Base-by-base conservation (phyloP, 139 green algal species). In the Chlamydomonas asymmetrica region DNA sequence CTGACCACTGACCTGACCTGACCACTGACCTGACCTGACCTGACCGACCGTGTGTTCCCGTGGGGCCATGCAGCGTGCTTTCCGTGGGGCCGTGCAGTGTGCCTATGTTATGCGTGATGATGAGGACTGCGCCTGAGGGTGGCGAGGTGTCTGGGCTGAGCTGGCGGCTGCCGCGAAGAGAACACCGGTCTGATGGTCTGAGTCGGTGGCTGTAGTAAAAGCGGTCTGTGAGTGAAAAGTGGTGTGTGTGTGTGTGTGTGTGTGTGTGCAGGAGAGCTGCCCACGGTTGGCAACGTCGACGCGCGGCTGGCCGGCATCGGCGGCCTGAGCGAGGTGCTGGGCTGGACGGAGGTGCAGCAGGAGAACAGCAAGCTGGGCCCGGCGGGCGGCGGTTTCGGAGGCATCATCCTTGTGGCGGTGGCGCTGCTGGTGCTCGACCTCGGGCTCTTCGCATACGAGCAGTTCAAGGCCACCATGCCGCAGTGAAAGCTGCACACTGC, bases 301-400 rank as follows among this genome's bases (percentile, higher is more conserved):
- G 62, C 65, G 18, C 85, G 82, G 6, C 89, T 86, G 52, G 91
- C 87, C 49, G 94, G 94, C 70, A 94, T 97, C 49, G 94, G 94
- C 57, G 94, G 94, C 57, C 57, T 98, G 45, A 95, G 88, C 16
- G 89, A 91, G 66, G 31, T 88, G 32, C 77, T 98, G 63, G 93
- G 94, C 25, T 97, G 91, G 93, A 98, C 93, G 8, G 88, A 95
- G 69, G 91, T 93, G 61, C 93, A 98, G 85, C 84, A 89, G 71
- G 82, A 91, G 74, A 73, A 86, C 23, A 81, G 68, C 38, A 74
- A 84, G 73, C 66, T 63, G 61, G 48, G 72, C 8, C 38, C 65
- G 4, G 62, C 80, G 57, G 80, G 80, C 9, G 82, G 76, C 1
- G 29, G 71, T 0, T 29, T 78, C 9, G 76, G 72, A 23, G 71